Evolutionary conservation across 768 basidiomycete genomes (phyloP).

Genomic region (Tylopilus vinaceipallidus): DNA sequence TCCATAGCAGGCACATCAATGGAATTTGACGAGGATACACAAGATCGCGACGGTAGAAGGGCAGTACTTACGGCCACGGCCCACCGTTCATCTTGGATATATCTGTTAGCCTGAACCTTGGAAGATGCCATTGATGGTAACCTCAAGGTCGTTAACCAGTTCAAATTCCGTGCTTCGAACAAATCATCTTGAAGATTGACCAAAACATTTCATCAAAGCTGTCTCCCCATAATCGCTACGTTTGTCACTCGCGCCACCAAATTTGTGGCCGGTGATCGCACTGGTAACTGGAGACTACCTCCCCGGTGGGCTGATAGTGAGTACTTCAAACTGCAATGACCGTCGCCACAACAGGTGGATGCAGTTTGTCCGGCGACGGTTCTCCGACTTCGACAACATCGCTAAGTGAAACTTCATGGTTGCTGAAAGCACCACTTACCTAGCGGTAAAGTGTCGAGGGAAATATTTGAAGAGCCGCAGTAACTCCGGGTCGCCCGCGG

Average conservation of each 20-base stretch:
- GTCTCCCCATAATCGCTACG: background rate
- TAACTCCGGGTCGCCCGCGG: conserved; percentile 11
- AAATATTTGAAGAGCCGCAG: background rate
- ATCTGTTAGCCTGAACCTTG: conserved; percentile 9
- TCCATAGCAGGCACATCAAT: conserved; percentile 19
- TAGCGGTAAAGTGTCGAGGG: background rate
- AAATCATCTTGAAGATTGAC: background rate
- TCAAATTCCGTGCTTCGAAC: background rate
- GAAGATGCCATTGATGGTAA: conserved; percentile 10
- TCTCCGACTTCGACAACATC: background rate
- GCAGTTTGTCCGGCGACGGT: background rate
- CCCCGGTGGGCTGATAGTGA: background rate
- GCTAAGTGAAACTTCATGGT: background rate
- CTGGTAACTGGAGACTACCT: background rate
- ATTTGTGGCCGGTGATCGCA: background rate
- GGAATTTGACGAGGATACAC: background rate
- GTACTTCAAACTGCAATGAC: background rate
- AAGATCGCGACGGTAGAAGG: conserved; percentile 8
- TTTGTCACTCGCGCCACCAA: background rate
- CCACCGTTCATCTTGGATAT: conserved; percentile 2
- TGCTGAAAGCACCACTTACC: background rate
- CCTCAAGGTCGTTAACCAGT: background rate
- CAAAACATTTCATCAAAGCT: background rate
- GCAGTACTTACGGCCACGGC: conserved; percentile 6
- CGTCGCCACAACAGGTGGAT: background rate